These are phyloP conservation scores for Mycotypha africana DNA, from an alignment of 371 early-diverging fungal species.

Conservation along the genomic window DNA sequence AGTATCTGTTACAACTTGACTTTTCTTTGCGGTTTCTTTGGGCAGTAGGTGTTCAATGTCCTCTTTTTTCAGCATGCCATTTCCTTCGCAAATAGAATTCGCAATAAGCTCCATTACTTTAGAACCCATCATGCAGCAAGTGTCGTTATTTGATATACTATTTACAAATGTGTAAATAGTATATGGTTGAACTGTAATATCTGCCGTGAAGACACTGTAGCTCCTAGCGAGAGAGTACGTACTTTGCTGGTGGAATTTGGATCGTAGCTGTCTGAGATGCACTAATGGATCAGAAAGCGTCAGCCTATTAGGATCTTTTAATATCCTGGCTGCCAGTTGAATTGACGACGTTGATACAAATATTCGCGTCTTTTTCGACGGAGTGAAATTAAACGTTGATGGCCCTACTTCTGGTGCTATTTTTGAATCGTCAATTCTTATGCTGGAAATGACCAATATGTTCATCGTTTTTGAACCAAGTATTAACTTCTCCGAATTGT, in stretches of 20 bases:
- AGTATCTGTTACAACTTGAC: constrained; percentile 5
- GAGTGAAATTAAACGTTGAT: constrained; percentile 7
- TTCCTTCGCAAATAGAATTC: constrained; percentile 7
- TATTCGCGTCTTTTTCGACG: constrained; percentile 7
- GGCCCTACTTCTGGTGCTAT: constrained; percentile 10
- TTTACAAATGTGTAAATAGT: constrained; percentile 8
- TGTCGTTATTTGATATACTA: constrained; percentile 1
- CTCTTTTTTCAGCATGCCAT: constrained; percentile 9
- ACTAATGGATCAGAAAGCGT: constrained; percentile 6
- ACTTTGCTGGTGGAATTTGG: constrained; percentile 3
- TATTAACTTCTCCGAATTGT: constrained; percentile 10
- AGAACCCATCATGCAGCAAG: constrained; percentile 5
- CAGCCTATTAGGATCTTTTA: constrained; percentile 5
- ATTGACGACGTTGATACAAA: constrained; percentile 4
- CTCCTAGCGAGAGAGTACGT: constrained; percentile 6
- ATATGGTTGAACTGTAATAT: constrained; percentile 7
- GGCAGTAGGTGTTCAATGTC: constrained; percentile 5
- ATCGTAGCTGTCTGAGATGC: constrained; percentile 4
- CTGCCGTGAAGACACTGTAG: constrained; percentile 3
- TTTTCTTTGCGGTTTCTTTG: not conserved
- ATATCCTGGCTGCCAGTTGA: constrained; percentile 1
- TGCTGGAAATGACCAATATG: constrained; percentile 8
- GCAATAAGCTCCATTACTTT: constrained; percentile 6
- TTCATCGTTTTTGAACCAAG: constrained; percentile 3
- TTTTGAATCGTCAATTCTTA: constrained; percentile 9